Percentiles rank a stretch among this genome's conserved stretches.
Evolutionary conservation across 495 filamentous ascomycete genomes (phyloP).

Genomic region (Neurospora sp.): DNA sequence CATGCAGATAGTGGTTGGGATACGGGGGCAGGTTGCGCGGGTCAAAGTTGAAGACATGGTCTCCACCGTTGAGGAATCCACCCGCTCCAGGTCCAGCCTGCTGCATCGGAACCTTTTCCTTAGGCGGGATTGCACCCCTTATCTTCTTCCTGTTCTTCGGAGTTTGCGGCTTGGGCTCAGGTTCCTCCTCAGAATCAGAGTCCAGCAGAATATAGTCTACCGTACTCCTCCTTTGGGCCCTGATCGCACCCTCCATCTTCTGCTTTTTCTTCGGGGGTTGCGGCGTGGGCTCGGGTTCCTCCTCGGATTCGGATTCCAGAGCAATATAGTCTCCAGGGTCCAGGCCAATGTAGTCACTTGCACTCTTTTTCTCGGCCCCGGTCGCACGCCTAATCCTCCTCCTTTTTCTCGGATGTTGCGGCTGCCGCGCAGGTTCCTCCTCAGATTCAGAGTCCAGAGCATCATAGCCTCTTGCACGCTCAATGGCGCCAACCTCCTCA

Average conservation of each 20-base stretch:
- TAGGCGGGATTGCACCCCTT: not conserved
- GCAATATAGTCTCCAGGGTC: not conserved
- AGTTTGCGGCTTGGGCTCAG: not conserved
- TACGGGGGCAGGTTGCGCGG: not conserved
- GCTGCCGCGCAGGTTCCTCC: not conserved
- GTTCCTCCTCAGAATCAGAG: not conserved
- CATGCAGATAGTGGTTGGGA: not conserved
- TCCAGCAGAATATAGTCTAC: not conserved
- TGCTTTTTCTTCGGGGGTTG: not conserved
- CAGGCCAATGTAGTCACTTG: not conserved
- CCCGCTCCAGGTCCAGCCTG: not conserved
- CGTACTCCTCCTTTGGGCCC: not conserved
- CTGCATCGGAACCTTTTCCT: not conserved
- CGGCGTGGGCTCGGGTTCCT: not conserved
- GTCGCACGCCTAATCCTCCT: not conserved
- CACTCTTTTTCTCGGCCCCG: not conserved
- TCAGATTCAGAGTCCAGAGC: not conserved
- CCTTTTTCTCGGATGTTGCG: not conserved
- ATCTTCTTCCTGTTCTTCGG: not conserved
- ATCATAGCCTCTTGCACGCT: not conserved
- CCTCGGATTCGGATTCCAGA: not conserved
- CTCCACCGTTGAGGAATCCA: not conserved
- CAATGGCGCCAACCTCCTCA: not conserved
- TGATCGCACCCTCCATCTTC: not conserved
- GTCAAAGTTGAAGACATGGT: not conserved